phyloP scores from a whole-genome alignment of 495 filamentous ascomycete species.

The Daldinia childiae region DNA sequence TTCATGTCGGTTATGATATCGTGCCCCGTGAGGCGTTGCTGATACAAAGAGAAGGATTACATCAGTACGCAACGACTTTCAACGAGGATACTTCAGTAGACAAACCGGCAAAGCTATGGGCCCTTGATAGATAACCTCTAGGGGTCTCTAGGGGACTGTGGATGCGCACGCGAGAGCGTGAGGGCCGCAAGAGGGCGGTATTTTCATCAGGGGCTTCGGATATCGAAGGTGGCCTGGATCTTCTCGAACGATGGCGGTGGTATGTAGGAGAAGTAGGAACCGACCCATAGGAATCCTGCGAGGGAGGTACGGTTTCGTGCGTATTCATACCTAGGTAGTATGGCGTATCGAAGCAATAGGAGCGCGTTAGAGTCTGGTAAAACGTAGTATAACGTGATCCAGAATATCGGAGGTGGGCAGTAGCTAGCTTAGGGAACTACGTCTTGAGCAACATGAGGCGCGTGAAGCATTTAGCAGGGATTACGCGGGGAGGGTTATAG shows the following conservation, averaged over 20 bases:
- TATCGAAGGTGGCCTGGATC: constrained; percentile 43
- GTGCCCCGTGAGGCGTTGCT: constrained; percentile 42
- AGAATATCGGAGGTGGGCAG: not conserved
- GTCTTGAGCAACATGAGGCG: constrained; percentile 10
- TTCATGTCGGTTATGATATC: constrained; percentile 72
- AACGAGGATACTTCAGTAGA: constrained; percentile 2
- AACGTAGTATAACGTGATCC: not conserved
- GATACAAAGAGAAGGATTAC: constrained; percentile 19
- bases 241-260: constrained; percentile 33
- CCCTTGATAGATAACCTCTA: constrained; percentile 53
- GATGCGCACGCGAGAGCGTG: constrained; percentile 55
- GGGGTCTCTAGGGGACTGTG: constrained; percentile 52
- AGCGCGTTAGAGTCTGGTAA: not conserved
- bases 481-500: constrained; percentile 6
- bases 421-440: constrained; percentile 15
- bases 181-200: constrained; percentile 54
- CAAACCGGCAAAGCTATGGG: constrained; percentile 59
- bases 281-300: constrained; percentile 26
- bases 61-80: not conserved
- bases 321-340: constrained; percentile 25
- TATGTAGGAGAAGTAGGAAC: constrained; percentile 29
- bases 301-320: constrained; percentile 21
- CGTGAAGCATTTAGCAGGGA: constrained; percentile 16
- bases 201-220: constrained; percentile 57
- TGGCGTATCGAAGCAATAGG: constrained; percentile 13